phyloP scores from a whole-genome alignment of 2,329 filamentous ascomycete genomes.

The Xylaria sp. region DNA sequence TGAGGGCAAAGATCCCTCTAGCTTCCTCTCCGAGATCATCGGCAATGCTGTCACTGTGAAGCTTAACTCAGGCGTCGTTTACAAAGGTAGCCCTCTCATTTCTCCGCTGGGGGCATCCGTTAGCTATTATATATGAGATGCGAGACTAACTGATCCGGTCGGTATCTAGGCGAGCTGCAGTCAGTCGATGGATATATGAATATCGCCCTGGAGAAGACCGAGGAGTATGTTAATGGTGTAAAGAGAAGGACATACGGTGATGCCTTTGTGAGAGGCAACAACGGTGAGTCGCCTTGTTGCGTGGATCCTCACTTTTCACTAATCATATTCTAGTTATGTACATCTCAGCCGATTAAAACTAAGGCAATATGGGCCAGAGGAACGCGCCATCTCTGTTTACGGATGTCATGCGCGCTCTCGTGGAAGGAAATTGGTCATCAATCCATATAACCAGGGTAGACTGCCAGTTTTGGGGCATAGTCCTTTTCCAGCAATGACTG shows the following conservation, averaged over 20 bases:
- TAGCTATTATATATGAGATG: background rate
- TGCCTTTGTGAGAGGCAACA: constrained; percentile 95
- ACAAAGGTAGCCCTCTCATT: constrained; percentile 75
- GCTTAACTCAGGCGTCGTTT: constrained; percentile 97
- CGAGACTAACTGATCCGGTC: constrained; percentile 32
- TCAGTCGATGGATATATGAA: constrained; percentile 99
- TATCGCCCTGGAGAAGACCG: constrained; percentile 95
- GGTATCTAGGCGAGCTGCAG: constrained; percentile 81
- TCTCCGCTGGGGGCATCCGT: background rate
- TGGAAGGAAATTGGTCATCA: background rate
- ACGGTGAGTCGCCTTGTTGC: constrained; percentile 66
- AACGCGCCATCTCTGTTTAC: background rate
- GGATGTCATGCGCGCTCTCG: background rate
- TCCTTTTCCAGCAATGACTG: background rate
- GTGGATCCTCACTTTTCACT: constrained; percentile 25
- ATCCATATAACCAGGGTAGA: background rate
- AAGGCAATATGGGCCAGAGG: background rate
- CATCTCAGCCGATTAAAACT: constrained; percentile 69
- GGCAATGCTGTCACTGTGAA: constrained; percentile 95
- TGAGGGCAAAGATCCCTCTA: constrained; percentile 90
- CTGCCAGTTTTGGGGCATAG: background rate
- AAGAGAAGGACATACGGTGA: constrained; percentile 88
- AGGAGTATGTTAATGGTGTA: constrained; percentile 87
- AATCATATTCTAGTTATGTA: constrained; percentile 68
- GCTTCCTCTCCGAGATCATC: constrained; percentile 94